Evolutionary conservation across 163 green algal genomes (phyloP).

Genomic region (Coccomyxa subellipsoidea): DNA sequence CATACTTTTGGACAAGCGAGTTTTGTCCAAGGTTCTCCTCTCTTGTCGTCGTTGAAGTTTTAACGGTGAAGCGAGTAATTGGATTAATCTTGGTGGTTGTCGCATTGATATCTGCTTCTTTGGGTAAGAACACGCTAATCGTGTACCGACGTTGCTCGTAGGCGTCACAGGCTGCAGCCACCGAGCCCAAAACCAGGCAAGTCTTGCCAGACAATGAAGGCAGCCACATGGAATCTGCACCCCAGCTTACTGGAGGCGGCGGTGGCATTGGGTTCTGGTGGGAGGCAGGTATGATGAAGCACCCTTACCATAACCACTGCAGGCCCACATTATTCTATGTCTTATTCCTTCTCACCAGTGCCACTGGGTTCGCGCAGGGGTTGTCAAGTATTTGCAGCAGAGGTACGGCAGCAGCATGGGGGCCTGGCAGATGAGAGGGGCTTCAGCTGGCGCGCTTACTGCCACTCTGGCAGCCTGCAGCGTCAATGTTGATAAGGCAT

Average conservation of each 20-base stretch:
- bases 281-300: neutral
- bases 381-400: neutral
- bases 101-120: too few relatives aligned
- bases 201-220: neutral
- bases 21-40: too few relatives aligned
- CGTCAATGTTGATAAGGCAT: neutral
- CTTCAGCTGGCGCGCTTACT: neutral
- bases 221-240: neutral
- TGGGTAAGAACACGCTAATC: too few relatives aligned
- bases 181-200: neutral
- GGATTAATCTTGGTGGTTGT: too few relatives aligned
- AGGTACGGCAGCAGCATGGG: neutral
- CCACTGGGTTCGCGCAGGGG: neutral
- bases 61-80: too few relatives aligned
- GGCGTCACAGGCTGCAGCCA: neutral
- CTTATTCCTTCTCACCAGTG: too few relatives aligned
- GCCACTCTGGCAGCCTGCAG: neutral
- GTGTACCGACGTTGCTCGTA: too few relatives aligned
- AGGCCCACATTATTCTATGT: too few relatives aligned
- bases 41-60: too few relatives aligned
- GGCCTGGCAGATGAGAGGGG: neutral
- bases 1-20: too few relatives aligned
- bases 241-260: neutral
- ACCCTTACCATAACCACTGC: too few relatives aligned
- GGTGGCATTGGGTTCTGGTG: neutral